Conservation (phyloP, 2,329 filamentous ascomycete genomes). For the Calonectria ilicicola region DNA sequence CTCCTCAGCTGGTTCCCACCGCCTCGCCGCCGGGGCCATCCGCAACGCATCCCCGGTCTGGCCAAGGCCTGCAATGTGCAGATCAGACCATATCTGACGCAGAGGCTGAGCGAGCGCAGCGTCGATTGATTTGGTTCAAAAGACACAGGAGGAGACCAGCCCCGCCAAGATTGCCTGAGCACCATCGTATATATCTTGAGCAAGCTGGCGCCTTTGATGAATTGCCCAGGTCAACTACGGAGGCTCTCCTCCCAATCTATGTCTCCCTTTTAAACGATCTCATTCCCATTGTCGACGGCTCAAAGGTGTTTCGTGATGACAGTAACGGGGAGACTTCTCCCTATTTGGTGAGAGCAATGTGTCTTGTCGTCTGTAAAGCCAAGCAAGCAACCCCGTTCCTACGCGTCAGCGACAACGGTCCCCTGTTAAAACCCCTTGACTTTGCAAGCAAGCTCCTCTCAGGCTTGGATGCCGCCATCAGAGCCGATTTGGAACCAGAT, state of each 20-base stretch:
- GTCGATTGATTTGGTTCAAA: slow-evolving; percentile 23
- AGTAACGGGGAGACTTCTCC: slow-evolving; percentile 32
- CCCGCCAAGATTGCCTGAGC: slow-evolving; percentile 13
- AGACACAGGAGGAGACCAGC: background rate
- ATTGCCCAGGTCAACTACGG: slow-evolving; percentile 20
- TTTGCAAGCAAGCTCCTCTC: slow-evolving; percentile 34
- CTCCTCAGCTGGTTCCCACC: background rate
- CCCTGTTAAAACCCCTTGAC: slow-evolving; percentile 23
- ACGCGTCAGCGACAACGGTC: slow-evolving; percentile 23
- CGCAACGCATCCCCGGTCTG: background rate
- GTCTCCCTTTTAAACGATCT: slow-evolving; percentile 25
- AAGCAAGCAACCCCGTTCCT: slow-evolving; percentile 39
- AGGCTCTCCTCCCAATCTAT: slow-evolving; percentile 22
- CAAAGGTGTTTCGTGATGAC: slow-evolving; percentile 19
- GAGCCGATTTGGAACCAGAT: slow-evolving; percentile 40
- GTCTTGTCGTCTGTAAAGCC: slow-evolving; percentile 40
- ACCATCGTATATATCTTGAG: slow-evolving; percentile 19
- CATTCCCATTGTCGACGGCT: slow-evolving; percentile 20
- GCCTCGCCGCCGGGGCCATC: background rate
- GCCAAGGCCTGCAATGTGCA: background rate
- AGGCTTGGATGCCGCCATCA: slow-evolving; percentile 40
- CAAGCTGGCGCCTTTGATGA: slow-evolving; percentile 19
- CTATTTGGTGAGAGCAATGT: slow-evolving; percentile 37
- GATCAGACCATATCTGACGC: background rate
- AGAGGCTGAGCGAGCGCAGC: background rate